Evolutionary conservation across 2,329 filamentous ascomycete genomes (phyloP), one percentile per base, ranked within the genome.

Genomic region (Cladophialophora chaetospira): DNA sequence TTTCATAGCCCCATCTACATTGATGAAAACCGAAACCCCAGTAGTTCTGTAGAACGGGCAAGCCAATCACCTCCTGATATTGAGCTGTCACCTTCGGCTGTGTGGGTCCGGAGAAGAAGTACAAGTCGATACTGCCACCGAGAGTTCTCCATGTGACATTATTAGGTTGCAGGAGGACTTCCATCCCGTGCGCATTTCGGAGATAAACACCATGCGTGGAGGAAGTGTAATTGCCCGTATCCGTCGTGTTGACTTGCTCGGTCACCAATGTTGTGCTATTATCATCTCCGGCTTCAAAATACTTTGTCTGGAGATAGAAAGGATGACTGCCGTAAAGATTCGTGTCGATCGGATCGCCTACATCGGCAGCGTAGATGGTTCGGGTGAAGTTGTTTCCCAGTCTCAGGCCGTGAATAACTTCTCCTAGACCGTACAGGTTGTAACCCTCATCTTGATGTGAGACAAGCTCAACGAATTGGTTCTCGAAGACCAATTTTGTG

Each of bases 11-110:
- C 85, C 89, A 94, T 57, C 88, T 81, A 65, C 89, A 93, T 69
- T 95, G 89, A 63, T 95, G 90, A 68, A 82, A 93, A 0, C 91
- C 91, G 58, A 95, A 84, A 0, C 86, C 84, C 79, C 84, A 93
- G 73, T 94, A 94, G 63, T 88, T 86, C 68, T 92, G 87, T 83
- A 93, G 86, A 0, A 85, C 85, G 1, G 89, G 89, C 4, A 89
- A 74, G 0, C 89, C 89, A 49, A 87, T 77, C 1, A 86, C 82
- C 51, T 81, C 85, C 61, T 89, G 85, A 68, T 93, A 94, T 35
- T 87, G 80, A 68, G 83, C 84, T 13, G 84, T 88, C 21, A 91
- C 85, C 10, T 86, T 82, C 5, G 81, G 77, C 55, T 86, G 85
- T 0, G 79, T 84, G 0, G 88, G 88, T 0, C 90, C 90, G 10